phyloP scores from a whole-genome alignment of 441 rosid species.

The Daphne laureola region DNA sequence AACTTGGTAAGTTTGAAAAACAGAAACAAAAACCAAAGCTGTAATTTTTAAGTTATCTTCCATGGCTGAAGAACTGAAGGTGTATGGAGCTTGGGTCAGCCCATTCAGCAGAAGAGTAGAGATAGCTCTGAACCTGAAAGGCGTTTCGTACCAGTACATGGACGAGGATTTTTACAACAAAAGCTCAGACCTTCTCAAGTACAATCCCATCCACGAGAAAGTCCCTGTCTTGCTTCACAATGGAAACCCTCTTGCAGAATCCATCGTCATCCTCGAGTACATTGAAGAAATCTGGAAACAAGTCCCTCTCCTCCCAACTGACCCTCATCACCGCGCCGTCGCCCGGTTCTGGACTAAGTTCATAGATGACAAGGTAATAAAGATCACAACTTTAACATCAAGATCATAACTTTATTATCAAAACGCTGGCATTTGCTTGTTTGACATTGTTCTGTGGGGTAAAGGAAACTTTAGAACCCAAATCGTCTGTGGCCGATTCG shows the following conservation, averaged over 20 bases:
- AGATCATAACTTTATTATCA: too few species aligned
- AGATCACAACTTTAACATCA: too few species aligned
- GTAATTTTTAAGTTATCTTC: too few species aligned
- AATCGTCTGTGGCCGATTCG: too few species aligned
- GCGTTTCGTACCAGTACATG: neutral
- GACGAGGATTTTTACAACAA: neutral
- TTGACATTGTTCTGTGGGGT: too few species aligned
- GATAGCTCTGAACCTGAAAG: neutral
- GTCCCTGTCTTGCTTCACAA: slow-evolving; percentile 10
- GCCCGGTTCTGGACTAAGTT: slow-evolving; percentile 1
- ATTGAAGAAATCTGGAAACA: slow-evolving; percentile 1
- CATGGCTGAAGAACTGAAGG: neutral
- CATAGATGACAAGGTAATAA: neutral
- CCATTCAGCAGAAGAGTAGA: neutral
- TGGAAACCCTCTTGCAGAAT: slow-evolving; percentile 9
- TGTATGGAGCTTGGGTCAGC: neutral
- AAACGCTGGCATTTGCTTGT: too few species aligned
- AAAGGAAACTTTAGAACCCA: too few species aligned
- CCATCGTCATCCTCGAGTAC: slow-evolving; percentile 4
- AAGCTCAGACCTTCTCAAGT: slow-evolving; percentile 2
- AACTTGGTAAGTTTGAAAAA: too few species aligned
- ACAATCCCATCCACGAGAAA: slow-evolving; percentile 7
- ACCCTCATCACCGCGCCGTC: neutral
- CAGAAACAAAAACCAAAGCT: too few species aligned
- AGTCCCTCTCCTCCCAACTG: neutral